A percentile compares a stretch with the other conserved stretches of the same genome.
Conservation (phyloP, 257 asterid species). For the Solanum megistacrolobum region DNA sequence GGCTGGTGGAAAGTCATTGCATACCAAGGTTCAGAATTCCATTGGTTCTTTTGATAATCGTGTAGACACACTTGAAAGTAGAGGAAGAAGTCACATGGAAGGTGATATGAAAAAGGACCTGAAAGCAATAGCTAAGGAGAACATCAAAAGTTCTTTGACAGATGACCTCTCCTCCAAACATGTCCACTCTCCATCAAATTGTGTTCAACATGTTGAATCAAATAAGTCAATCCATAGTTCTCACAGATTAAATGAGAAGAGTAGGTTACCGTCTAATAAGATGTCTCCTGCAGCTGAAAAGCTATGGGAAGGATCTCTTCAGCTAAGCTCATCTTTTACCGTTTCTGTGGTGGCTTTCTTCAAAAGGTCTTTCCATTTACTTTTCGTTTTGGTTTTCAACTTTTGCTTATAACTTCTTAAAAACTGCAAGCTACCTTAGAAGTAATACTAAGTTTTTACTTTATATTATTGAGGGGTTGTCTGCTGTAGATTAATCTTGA, state of each 20-base stretch:
- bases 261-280: background rate
- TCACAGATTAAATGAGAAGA: background rate
- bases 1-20: background rate
- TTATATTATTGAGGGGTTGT: background rate
- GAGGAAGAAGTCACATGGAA: background rate
- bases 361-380: constrained; percentile 14
- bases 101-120: background rate
- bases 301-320: constrained; percentile 27
- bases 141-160: background rate
- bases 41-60: background rate
- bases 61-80: background rate
- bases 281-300: constrained; percentile 9
- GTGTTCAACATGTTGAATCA: background rate
- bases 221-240: background rate
- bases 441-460: background rate
- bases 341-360: constrained; percentile 23
- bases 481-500: background rate
- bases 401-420: background rate
- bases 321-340: constrained; percentile 9
- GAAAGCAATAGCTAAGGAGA: constrained; percentile 1
- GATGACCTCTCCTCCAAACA: background rate
- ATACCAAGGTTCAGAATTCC: background rate
- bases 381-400: background rate
- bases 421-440: background rate
- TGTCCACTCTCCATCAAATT: background rate